A percentile compares a stretch with the other conserved stretches of the same genome.
These are phyloP conservation scores for Annulohypoxylon truncatum DNA, from an alignment of 2,329 filamentous ascomycete species.

Conservation along the genomic window DNA sequence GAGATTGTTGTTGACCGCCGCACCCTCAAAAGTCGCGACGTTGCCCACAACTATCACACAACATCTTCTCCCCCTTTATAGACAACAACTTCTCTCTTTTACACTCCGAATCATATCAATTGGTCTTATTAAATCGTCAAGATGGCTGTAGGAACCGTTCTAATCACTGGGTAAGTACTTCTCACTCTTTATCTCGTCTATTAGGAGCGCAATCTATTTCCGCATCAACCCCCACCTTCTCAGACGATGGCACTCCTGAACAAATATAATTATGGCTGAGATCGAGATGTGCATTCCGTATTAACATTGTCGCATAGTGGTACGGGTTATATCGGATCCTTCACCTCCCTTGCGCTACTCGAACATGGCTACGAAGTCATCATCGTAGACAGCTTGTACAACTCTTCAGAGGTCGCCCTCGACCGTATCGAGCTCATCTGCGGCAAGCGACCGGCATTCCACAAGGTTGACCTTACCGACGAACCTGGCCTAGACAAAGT, in stretches of 20 bases:
- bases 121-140: constrained; percentile 45
- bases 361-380: constrained; percentile 96
- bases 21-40: constrained; percentile 30
- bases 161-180: constrained; percentile 84
- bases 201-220: not conserved
- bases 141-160: constrained; percentile 88
- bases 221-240: not conserved
- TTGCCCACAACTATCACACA: constrained; percentile 9
- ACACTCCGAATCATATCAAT: constrained; percentile 22
- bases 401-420: constrained; percentile 90
- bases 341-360: constrained; percentile 91
- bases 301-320: constrained; percentile 69
- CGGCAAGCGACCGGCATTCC: constrained; percentile 87
- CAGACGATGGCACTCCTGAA: not conserved
- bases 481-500: constrained; percentile 85
- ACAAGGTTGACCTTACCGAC: constrained; percentile 89
- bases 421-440: constrained; percentile 95
- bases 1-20: constrained; percentile 37
- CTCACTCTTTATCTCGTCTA: not conserved
- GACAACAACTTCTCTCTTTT: constrained; percentile 15
- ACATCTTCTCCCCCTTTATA: constrained; percentile 1
- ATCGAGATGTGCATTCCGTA: not conserved
- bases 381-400: constrained; percentile 96
- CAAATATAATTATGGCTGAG: no score
- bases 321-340: constrained; percentile 98